Conservation (phyloP, 495 filamentous ascomycete species). For the Acidomyces sp. region DNA sequence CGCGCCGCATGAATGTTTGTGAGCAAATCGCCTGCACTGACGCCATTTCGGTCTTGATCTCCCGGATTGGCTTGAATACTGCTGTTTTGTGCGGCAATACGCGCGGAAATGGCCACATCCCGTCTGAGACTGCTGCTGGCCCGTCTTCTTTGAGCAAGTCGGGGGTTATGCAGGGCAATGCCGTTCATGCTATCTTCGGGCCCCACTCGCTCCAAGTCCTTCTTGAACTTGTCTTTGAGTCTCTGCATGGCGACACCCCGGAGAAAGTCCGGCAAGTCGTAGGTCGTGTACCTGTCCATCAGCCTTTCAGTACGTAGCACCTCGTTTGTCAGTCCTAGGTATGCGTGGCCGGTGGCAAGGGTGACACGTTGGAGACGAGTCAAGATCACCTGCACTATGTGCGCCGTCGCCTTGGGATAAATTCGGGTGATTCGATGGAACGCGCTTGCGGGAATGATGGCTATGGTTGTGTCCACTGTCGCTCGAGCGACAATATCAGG, state of each 20-base stretch:
- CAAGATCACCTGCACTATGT: slow-evolving; percentile 94
- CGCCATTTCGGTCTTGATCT: slow-evolving; percentile 16
- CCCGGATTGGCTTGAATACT: slow-evolving; percentile 5
- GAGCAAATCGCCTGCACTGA: slow-evolving; percentile 53
- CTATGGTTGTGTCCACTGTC: slow-evolving; percentile 95
- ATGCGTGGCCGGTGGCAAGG: slow-evolving; percentile 82
- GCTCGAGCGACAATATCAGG: slow-evolving; percentile 93
- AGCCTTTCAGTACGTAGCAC: slow-evolving; percentile 81
- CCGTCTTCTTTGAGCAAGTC: slow-evolving; percentile 43
- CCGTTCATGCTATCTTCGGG: slow-evolving; percentile 81
- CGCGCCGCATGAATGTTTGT: slow-evolving; percentile 47
- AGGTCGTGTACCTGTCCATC: slow-evolving; percentile 82
- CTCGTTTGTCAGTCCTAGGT: slow-evolving; percentile 80
- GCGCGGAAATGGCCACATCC: slow-evolving; percentile 57
- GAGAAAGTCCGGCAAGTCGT: slow-evolving; percentile 83
- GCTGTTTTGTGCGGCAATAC: slow-evolving; percentile 14
- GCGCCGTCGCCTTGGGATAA: slow-evolving; percentile 89
- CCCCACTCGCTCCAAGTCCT: slow-evolving; percentile 71
- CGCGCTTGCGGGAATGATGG: slow-evolving; percentile 91
- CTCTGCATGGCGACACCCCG: slow-evolving; percentile 71
- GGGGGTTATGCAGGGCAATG: slow-evolving; percentile 85
- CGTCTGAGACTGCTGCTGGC: slow-evolving; percentile 67
- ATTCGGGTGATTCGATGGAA: slow-evolving; percentile 88
- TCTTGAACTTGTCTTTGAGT: slow-evolving; percentile 83
- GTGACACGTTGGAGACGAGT: slow-evolving; percentile 91